Base-by-base conservation (phyloP, 129 eudicot species). In the Cynara cardunculus region DNA sequence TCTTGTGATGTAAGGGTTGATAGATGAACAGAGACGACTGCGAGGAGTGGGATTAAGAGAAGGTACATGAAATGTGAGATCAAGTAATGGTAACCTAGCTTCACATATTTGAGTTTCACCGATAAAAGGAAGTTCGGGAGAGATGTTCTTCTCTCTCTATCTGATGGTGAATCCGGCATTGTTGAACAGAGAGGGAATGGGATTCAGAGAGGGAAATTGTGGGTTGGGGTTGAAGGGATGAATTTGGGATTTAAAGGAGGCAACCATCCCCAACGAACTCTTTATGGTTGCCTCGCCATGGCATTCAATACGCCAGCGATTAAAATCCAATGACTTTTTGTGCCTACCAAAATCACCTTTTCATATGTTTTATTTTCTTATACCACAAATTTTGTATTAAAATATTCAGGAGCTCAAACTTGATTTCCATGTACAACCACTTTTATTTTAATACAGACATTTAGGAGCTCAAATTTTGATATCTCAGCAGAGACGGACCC, bases 51-150 rank as follows among this genome's bases (percentile, higher is more conserved):
- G 73, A 77, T 59, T 73, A 84, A 14, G 19, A 82, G 69, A 2
- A 87, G 80, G 81, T 87, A 87, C 87, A 87, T 84, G 74, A 75
- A 83, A 41, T 89, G 83, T 16, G 92, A 44, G 71, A 89, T 82
- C 26, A 89, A 44, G 79, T 89, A 84, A 49, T 89, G 92, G 78
- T 89, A 89, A 22, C 92, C 92, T 14, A 89, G 83, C 80, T 89
- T 89, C 0, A 89, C 90, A 80, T 89, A 81, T 77, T 86, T 89
- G 56, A 89, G 87, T 10, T 82, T 86, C 0, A 89, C 84, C 0
- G 85, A 84, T 27, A 81, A 26, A 7, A 84, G 82, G 75, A 86
- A 86, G 87, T 89, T 84, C 0, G 89, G 87, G 5, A 75, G 84
- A 8, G 64, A 27, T 14, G 76, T 44, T 8, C 31, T 31, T 31